A percentile compares a stretch with the other conserved stretches of the same genome.
Conservation (phyloP, 305 asterid species). For the Fraxinus floribunda region DNA sequence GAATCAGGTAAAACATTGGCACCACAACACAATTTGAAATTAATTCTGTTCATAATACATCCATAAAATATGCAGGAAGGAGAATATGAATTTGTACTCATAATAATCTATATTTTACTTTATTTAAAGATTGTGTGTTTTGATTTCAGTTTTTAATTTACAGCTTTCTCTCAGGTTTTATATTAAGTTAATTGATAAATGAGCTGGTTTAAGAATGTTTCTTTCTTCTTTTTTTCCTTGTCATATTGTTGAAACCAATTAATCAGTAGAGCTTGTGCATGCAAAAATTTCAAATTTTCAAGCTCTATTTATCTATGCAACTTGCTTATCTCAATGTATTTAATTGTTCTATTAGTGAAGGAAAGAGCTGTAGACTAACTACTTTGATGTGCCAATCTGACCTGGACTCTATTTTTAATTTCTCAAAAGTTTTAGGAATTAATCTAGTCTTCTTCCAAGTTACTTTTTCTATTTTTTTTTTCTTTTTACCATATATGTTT, state of each 20-base stretch:
- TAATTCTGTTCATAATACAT: background rate
- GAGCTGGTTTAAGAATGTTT: background rate
- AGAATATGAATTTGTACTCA: conserved; percentile 5
- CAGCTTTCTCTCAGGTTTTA: background rate
- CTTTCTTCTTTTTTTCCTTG: background rate
- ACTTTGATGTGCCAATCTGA: background rate
- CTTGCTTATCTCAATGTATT: background rate
- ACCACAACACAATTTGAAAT: background rate
- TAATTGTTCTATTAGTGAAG: background rate
- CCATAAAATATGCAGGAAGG: conserved; percentile 4
- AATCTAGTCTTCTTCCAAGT: background rate
- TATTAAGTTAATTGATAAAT: background rate
- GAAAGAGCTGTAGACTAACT: background rate
- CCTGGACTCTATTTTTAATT: background rate
- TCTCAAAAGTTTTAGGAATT: background rate
- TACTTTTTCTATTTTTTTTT: background rate
- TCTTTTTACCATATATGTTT: background rate
- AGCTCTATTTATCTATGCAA: background rate
- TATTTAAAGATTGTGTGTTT: background rate
- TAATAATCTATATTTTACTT: background rate
- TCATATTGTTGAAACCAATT: background rate
- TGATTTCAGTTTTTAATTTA: background rate
- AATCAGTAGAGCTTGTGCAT: background rate
- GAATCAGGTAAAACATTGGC: conserved; percentile 48
- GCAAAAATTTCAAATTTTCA: background rate